Base-by-base conservation (phyloP, 768 basidiomycete species). In the Hebeloma cylindrosporum region DNA sequence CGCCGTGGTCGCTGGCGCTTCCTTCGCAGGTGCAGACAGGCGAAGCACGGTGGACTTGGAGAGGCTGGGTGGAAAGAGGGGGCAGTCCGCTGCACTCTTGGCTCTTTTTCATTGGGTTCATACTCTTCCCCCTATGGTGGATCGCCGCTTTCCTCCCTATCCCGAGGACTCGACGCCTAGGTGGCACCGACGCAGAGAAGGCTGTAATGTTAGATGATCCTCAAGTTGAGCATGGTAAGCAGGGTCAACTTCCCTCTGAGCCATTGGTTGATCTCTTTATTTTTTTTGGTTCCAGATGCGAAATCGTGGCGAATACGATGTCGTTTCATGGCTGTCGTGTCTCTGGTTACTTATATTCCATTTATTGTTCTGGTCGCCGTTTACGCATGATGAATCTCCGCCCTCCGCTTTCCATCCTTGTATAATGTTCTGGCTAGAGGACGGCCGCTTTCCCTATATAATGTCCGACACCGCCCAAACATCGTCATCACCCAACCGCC, bases 21-120 rank as follows among this genome's bases (percentile, higher is more conserved):
- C 72, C 72, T 14, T 59, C 60, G 7, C 47, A 57, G 14, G 52
- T 47, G 18, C 60, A 64, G 7, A 54, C 50, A 0, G 67, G 54
- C n/a, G 62, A 62, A 41, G 54, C 57, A 27, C 58, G 63, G 18
- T 66, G 66, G 62, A 53, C 58, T 5, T 57, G 60, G 48, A 53
- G 56, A 25, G 64, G 65, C 7, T 74, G 63, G 74, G 72, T 63
- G 5, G 69, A 70, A 45, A 66, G 75, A 33, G 74, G 74, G n/a
- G 76, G 73, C 23, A 81, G 81, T 51, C 79, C 86, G 3, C 46
- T 80, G 18, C 85, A 88, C 48, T 83, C 84, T 9, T 89, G 88
- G 88, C 61, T 80, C 18, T 90, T 91, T 64, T 88, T 88, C 59
- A 43, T 83, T 44, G 88, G 86, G 10, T 88, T 89, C 58, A 72